Base-by-base conservation (phyloP, 2,329 filamentous ascomycete species). In the Neonectria magnoliae region DNA sequence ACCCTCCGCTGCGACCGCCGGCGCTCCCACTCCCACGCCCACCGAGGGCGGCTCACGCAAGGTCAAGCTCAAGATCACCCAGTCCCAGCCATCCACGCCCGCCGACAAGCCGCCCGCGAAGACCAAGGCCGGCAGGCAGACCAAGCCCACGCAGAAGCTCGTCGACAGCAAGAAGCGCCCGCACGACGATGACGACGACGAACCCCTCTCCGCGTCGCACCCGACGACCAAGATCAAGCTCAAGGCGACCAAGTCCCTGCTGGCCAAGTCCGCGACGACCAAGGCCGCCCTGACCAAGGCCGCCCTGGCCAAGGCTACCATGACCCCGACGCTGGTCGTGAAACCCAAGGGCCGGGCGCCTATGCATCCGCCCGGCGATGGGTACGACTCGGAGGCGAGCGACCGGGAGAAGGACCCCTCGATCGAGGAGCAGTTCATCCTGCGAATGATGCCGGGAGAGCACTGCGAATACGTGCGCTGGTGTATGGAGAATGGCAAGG, bases 331-430 rank as follows among this genome's bases (percentile, higher is more conserved):
- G 53, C 65, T 82, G 20, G 79, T 82, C 50, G 76, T 93, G 62
- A 91, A 89, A 73, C 83, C 88, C 53, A 88, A 90, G 71, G 91
- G 90, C n/a, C 87, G 89, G 67, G 84, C 88, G 1, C 91, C 92
- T 7, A 83, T 87, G 33, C 87, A 93, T 68, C 89, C 90, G 5
- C 87, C 88, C 1, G 96, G 96, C 56, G 93, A 97, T 60, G 96
- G 95, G 8, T 99, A 98, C 79, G 96, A 99, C 77, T 98, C 94
- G 3, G 96, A 98, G 79, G 93, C 94, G 13, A 96, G 94, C 60
- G 96, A 98, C 75, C 89, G 91, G 14, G 96, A 99, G 78, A 80
- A 83, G 10, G 96, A 99, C 74, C 96, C 96, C 0, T 87, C 91
- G 1, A 93, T 97, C 65, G 95, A 98, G 78, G 92, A 95, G 74